Conservation (phyloP, 2,329 filamentous ascomycete species). For the Fusarium papillatum region DNA sequence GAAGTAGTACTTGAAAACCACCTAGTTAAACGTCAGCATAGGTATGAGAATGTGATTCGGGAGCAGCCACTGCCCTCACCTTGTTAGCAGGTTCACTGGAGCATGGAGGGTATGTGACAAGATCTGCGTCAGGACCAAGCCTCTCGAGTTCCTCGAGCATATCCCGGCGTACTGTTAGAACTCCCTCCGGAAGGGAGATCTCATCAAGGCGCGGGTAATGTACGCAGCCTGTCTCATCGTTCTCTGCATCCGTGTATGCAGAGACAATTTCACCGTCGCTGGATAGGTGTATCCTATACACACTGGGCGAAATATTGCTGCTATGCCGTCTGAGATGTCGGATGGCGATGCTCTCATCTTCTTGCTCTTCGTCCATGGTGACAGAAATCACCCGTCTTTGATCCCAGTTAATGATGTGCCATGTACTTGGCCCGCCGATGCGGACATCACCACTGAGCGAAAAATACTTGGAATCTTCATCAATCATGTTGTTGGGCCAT, state of each 20-base stretch:
- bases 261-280: constrained; percentile 39
- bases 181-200: constrained; percentile 23
- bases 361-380: constrained; percentile 46
- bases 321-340: constrained; percentile 36
- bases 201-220: constrained; percentile 43
- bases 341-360: constrained; percentile 41
- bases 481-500: neutral
- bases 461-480: neutral
- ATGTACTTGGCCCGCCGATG: constrained; percentile 43
- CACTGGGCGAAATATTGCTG: constrained; percentile 13
- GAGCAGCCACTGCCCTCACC: constrained; percentile 3
- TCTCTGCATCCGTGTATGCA: constrained; percentile 35
- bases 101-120: constrained; percentile 41
- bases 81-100: constrained; percentile 10
- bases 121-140: constrained; percentile 43
- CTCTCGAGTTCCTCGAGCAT: constrained; percentile 45
- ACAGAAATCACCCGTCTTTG: constrained; percentile 45
- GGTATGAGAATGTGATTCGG: neutral
- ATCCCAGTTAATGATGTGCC: constrained; percentile 46
- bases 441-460: constrained; percentile 13
- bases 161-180: constrained; percentile 35
- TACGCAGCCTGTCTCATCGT: constrained; percentile 44
- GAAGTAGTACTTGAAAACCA: constrained; percentile 52
- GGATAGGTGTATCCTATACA: constrained; percentile 42
- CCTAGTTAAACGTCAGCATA: constrained; percentile 10